phyloP scores from a whole-genome alignment of 2,329 filamentous ascomycete species.

The Fusarium robinianum region DNA sequence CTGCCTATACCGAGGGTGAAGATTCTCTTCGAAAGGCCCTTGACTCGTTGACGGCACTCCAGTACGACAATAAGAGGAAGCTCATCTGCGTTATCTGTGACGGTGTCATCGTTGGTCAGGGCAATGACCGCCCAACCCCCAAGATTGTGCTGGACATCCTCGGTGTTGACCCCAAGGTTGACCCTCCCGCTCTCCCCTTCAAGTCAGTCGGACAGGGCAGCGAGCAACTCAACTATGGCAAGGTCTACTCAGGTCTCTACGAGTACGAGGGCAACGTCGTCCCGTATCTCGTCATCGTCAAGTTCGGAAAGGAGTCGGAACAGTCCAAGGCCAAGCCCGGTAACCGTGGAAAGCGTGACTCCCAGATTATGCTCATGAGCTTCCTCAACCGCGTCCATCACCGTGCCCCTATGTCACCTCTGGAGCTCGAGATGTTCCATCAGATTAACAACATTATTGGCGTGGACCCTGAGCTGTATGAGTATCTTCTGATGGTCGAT shows the following conservation, averaged over 20 bases:
- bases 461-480: slow-evolving; percentile 95
- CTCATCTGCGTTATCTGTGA: slow-evolving; percentile 96
- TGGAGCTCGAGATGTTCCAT: slow-evolving; percentile 98
- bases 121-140: slow-evolving; percentile 94
- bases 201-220: slow-evolving; percentile 87
- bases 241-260: slow-evolving; percentile 97
- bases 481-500: slow-evolving; percentile 97
- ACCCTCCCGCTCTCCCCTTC: slow-evolving; percentile 92
- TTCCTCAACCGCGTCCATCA: slow-evolving; percentile 99
- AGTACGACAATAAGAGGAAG: slow-evolving; percentile 98
- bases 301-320: slow-evolving; percentile 96
- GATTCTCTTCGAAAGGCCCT: slow-evolving; percentile 91
- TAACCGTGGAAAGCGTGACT: slow-evolving; percentile 98
- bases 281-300: slow-evolving; percentile 93
- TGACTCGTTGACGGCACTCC: slow-evolving; percentile 89
- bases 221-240: slow-evolving; percentile 96
- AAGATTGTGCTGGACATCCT: slow-evolving; percentile 98
- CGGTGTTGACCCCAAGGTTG: slow-evolving; percentile 94
- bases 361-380: slow-evolving; percentile 92
- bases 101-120: slow-evolving; percentile 93
- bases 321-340: slow-evolving; percentile 89
- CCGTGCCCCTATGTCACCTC: slow-evolving; percentile 88
- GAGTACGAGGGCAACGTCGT: slow-evolving; percentile 98
- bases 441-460: slow-evolving; percentile 99
- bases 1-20: slow-evolving; percentile 97